A percentile compares a stretch with the other conserved stretches of the same genome.
These are phyloP conservation scores for Trichosporon sp. DNA, from an alignment of 1,284 basidiomycete genomes.

Conservation along the genomic window DNA sequence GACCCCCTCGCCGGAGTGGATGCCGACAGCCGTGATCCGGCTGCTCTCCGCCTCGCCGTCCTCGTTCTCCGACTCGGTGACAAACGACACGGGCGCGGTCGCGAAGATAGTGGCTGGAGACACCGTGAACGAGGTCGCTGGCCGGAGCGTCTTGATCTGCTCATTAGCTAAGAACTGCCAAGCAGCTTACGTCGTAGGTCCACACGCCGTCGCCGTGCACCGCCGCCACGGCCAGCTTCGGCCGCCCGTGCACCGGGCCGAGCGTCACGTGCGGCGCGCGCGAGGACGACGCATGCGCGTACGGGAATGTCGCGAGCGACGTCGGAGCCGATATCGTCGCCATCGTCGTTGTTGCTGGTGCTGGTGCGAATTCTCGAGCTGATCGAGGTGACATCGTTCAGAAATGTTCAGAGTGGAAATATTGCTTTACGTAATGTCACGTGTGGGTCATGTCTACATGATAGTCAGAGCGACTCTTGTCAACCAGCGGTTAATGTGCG, in stretches of 20 bases:
- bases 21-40: conserved; percentile 35
- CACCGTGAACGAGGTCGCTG: conserved; percentile 46
- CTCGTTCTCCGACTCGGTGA: conserved; percentile 10
- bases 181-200: conserved; percentile 48
- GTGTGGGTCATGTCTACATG: background rate
- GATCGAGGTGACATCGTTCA: background rate
- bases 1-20: conserved; percentile 26
- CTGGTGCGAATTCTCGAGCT: background rate
- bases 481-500: no score
- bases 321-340: conserved; percentile 40
- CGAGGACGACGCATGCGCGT: conserved; percentile 39
- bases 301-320: conserved; percentile 39
- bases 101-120: conserved; percentile 43
- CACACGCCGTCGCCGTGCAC: conserved; percentile 50
- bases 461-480: no score
- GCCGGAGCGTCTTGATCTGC: conserved; percentile 43
- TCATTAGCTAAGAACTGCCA: background rate
- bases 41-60: conserved; percentile 8
- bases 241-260: conserved; percentile 35
- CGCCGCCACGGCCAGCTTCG: conserved; percentile 41
- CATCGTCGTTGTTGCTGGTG: conserved; percentile 22
- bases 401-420: background rate
- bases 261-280: conserved; percentile 39
- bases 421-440: conserved; percentile 1
- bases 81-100: conserved; percentile 37